Conservation (phyloP, 805 yeast species). For the Candida corydali region DNA sequence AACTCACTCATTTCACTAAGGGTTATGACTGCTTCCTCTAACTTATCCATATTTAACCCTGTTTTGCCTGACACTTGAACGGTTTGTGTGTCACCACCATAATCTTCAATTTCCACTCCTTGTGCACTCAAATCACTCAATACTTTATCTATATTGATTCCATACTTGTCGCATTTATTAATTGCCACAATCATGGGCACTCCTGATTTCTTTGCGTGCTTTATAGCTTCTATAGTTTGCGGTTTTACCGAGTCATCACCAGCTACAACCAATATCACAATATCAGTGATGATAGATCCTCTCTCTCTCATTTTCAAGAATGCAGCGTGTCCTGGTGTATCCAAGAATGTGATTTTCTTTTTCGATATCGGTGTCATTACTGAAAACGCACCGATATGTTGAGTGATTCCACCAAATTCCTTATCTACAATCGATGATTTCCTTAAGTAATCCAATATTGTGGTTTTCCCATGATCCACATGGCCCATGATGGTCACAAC, state of each 20-base stretch:
- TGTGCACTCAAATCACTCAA: constrained; percentile 70
- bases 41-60: constrained; percentile 82
- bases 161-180: constrained; percentile 84
- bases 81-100: constrained; percentile 93
- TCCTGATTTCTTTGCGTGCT: constrained; percentile 78
- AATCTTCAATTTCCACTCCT: constrained; percentile 83
- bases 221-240: constrained; percentile 92
- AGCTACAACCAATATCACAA: constrained; percentile 88
- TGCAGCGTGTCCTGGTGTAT: constrained; percentile 98
- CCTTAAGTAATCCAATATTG: constrained; percentile 81
- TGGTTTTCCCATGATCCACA: constrained; percentile 97
- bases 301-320: constrained; percentile 94
- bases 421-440: constrained; percentile 78
- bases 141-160: constrained; percentile 70
- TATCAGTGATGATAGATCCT: constrained; percentile 92
- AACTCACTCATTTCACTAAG: constrained; percentile 81
- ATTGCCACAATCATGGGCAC: constrained; percentile 88
- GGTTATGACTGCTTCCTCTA: constrained; percentile 85
- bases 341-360: constrained; percentile 80
- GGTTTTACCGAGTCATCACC: constrained; percentile 99
- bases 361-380: constrained; percentile 74
- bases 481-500: constrained; percentile 98
- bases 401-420: constrained; percentile 96
- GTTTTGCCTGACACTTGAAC: constrained; percentile 86
- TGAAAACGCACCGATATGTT: constrained; percentile 95